These are phyloP conservation scores for Linum trigynum DNA, from an alignment of 345 rosid species.

Conservation along the genomic window DNA sequence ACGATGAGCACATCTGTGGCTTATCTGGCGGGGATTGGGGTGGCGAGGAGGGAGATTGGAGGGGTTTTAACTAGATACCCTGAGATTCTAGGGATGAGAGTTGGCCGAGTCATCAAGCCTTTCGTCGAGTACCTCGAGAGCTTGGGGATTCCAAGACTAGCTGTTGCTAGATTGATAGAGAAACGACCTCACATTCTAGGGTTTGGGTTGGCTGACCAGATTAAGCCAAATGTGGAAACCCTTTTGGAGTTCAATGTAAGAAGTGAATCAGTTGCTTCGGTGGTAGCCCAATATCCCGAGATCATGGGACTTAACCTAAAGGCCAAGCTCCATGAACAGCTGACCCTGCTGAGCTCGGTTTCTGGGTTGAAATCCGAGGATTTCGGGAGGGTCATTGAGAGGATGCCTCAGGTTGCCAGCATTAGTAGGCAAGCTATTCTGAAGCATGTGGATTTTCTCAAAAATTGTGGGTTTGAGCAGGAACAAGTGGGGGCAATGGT, in stretches of 20 bases:
- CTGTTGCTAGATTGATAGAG: constrained; percentile 84
- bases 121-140: constrained; percentile 70
- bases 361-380: constrained; percentile 46
- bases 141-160: constrained; percentile 69
- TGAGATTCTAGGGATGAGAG: constrained; percentile 83
- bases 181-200: constrained; percentile 72
- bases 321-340: constrained; percentile 54
- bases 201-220: constrained; percentile 51
- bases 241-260: constrained; percentile 54
- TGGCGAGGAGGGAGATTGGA: constrained; percentile 82
- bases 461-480: constrained; percentile 49
- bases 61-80: constrained; percentile 70
- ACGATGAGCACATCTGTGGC: constrained; percentile 96
- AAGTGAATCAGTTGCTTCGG: constrained; percentile 46
- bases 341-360: constrained; percentile 41
- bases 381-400: constrained; percentile 56
- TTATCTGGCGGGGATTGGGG: constrained; percentile 80
- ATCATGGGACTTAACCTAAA: constrained; percentile 61
- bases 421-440: constrained; percentile 40
- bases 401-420: constrained; percentile 83
- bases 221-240: constrained; percentile 54
- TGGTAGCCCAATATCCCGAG: constrained; percentile 86
- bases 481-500: constrained; percentile 61
- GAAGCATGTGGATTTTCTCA: constrained; percentile 66
- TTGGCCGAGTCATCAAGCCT: constrained; percentile 78